These are phyloP conservation scores for Penicillium pulvis DNA, from an alignment of 495 filamentous ascomycete genomes.

Conservation along the genomic window DNA sequence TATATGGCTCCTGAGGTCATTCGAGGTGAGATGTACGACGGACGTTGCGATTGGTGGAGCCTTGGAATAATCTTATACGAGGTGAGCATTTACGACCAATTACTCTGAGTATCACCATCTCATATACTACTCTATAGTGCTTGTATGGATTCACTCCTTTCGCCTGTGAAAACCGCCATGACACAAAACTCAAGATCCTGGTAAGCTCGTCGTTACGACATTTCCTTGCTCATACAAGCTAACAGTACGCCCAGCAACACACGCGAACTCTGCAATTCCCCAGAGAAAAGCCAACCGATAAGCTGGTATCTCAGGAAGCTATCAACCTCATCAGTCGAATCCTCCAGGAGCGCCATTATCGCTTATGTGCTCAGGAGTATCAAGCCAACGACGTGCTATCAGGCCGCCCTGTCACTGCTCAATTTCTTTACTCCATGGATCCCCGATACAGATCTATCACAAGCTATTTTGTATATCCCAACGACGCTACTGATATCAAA, in stretches of 20 bases:
- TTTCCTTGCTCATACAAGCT: not conserved
- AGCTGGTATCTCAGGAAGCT: conserved; percentile 59
- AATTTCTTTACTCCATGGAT: conserved; percentile 38
- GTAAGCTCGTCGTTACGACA: conserved; percentile 45
- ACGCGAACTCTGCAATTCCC: conserved; percentile 64
- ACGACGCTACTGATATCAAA: conserved; percentile 80
- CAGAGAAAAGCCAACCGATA: conserved; percentile 48
- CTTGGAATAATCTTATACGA: conserved; percentile 91
- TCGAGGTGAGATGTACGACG: conserved; percentile 81
- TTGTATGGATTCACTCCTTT: conserved; percentile 92
- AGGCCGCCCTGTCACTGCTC: conserved; percentile 34
- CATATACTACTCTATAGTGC: conserved; percentile 55
- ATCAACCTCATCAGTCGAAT: conserved; percentile 75
- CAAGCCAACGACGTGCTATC: conserved; percentile 57
- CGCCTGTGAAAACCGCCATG: conserved; percentile 72
- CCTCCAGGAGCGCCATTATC: conserved; percentile 72
- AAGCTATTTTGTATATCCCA: conserved; percentile 69
- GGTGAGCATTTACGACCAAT: conserved; percentile 36
- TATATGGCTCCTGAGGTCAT: conserved; percentile 98
- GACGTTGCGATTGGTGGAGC: conserved; percentile 95
- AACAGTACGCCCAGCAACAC: conserved; percentile 40
- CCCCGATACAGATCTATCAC: conserved; percentile 34
- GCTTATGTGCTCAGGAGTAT: conserved; percentile 76
- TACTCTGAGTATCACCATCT: not conserved
- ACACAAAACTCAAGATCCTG: conserved; percentile 79